Base-by-base conservation (phyloP, 2,329 filamentous ascomycete species). In the Talaromyces piceae region DNA sequence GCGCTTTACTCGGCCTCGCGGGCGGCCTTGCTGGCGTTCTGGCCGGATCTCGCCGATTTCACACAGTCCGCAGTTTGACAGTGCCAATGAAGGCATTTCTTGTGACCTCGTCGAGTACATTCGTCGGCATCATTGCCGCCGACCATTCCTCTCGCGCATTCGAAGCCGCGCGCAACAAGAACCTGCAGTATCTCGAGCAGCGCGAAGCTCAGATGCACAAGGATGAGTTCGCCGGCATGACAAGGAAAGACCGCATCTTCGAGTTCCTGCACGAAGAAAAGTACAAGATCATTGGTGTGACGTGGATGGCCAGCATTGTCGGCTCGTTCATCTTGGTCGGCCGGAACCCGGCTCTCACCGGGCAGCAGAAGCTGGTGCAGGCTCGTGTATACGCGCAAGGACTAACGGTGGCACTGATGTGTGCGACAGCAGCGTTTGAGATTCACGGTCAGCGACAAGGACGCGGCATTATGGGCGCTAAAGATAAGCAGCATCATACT, bases 311-410 rank as follows among this genome's bases (percentile, higher is more conserved):
- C 31, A 83, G 83, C 61, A 91, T 96, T 83, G 82, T 78, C 53
- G 70, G 84, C 41, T 84, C 88, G 3, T 80, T 93, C 58, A 82
- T 77, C 51, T 67, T 94, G 26, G 89, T 95, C 57, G 82, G 85
- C 64, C 81, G 88, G 57, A 88, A 88, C 67, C 83, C 80, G 57
- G 87, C 84, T 66, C 77, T 95, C 46, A 82, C 79, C 45, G 84
- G 82, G 2, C 74, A 80, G 54, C 91, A 96, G 77, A 95, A 95
- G 78, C 74, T 96, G 20, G 91, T 96, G n/a, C 91, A 96, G 77
- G 91, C 90, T 22, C 84, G 91, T 80, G 86, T 96, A 58, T 95
- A 95, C 71, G 91, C 91, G 3, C 91, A 96, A 75, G 89, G 87
- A 7, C 74, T 95, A 61, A 95, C 91, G 4, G 76, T 96, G 45